Conservation (phyloP, 208 protist species). For the Leishmania lainsoni region DNA sequence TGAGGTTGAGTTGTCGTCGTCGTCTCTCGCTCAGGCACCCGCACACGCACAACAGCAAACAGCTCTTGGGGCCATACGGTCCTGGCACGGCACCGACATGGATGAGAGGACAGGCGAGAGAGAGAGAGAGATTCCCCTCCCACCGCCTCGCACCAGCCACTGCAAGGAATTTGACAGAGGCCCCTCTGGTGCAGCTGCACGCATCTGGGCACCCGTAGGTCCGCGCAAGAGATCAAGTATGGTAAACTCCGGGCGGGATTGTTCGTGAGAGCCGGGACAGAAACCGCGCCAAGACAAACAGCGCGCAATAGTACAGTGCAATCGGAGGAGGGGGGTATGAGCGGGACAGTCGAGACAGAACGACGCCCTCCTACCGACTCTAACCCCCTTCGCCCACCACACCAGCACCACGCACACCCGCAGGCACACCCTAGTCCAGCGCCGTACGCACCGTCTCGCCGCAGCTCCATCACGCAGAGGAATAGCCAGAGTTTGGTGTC, state of each 20-base stretch:
- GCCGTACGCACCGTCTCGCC: constrained; percentile 9
- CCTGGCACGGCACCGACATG: constrained; percentile 26
- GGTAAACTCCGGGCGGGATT: constrained; percentile 73
- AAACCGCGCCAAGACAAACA: neutral
- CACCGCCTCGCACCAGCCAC: constrained; percentile 15
- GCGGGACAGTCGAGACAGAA: neutral
- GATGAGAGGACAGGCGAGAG: neutral
- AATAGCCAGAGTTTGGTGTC: neutral
- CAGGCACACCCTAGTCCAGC: neutral
- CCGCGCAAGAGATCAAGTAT: constrained; percentile 56
- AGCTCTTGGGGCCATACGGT: constrained; percentile 27
- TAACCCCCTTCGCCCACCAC: neutral
- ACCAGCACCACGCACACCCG: neutral
- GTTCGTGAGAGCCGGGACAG: constrained; percentile 45
- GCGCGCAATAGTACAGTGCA: neutral
- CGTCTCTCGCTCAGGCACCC: constrained; percentile 5
- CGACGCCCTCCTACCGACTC: neutral
- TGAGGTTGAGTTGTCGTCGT: constrained; percentile 41
- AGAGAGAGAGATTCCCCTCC: neutral
- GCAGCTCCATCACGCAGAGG: constrained; percentile 7
- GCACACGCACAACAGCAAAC: constrained; percentile 4
- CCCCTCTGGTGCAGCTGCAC: constrained; percentile 4
- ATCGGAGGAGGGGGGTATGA: neutral
- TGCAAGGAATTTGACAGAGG: constrained; percentile 36
- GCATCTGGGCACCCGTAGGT: constrained; percentile 64